Evolutionary conservation across 805 yeast genomes (phyloP).

Genomic region (Zygotorulaspora danielsina): DNA sequence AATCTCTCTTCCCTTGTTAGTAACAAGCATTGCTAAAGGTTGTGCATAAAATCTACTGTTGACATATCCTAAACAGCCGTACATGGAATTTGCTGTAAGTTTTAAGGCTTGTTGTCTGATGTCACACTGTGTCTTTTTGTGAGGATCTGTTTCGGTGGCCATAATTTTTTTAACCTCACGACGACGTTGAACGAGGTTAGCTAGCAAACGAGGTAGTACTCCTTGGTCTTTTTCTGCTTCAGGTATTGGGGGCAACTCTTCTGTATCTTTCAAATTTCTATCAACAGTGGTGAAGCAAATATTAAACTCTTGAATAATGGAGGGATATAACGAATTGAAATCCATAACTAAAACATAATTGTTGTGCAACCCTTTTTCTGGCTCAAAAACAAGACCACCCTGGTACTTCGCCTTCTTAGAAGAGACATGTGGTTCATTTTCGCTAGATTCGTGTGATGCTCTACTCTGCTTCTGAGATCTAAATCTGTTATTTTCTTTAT

Average conservation of each 20-base stretch:
- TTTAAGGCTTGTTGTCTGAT: slow-evolving; percentile 94
- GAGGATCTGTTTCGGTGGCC: slow-evolving; percentile 63
- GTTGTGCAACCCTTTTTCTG: slow-evolving; percentile 90
- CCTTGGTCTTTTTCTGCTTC: slow-evolving; percentile 58
- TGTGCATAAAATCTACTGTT: slow-evolving; percentile 92
- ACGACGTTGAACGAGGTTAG: slow-evolving; percentile 84
- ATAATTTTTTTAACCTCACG: slow-evolving; percentile 84
- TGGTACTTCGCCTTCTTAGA: slow-evolving; percentile 70
- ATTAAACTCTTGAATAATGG: slow-evolving; percentile 94
- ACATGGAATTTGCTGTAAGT: slow-evolving; percentile 98
- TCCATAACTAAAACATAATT: slow-evolving; percentile 92
- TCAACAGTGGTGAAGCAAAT: slow-evolving; percentile 96
- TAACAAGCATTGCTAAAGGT: slow-evolving; percentile 92
- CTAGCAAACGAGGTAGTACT: slow-evolving; percentile 78
- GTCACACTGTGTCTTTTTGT: slow-evolving; percentile 79
- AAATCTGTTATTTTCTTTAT: slow-evolving; percentile 52
- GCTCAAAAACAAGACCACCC: slow-evolving; percentile 96
- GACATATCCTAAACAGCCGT: slow-evolving; percentile 94
- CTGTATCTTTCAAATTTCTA: slow-evolving; percentile 52
- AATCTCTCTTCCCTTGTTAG: slow-evolving; percentile 93
- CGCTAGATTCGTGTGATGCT: slow-evolving; percentile 31
- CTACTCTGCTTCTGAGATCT: slow-evolving; percentile 36
- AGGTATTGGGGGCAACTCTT: slow-evolving; percentile 68
- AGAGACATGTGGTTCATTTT: slow-evolving; percentile 41
- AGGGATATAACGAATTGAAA: slow-evolving; percentile 94